Percentiles rank a stretch among this genome's conserved stretches.
Evolutionary conservation across 495 filamentous ascomycete species (phyloP).

Genomic region (Glonium stellatum): DNA sequence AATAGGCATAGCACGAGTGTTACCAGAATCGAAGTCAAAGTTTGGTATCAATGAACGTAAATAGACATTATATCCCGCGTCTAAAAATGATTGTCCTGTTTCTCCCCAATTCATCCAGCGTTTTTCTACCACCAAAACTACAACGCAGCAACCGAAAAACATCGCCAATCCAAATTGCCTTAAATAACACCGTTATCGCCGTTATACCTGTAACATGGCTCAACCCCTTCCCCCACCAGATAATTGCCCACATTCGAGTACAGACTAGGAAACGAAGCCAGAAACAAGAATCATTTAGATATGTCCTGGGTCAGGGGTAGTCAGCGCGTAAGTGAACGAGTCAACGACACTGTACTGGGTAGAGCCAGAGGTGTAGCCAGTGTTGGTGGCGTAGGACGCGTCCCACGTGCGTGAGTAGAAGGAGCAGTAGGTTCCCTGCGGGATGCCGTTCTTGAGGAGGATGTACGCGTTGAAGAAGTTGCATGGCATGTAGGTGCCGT

Average conservation of each 20-base stretch:
- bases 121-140: too few species aligned
- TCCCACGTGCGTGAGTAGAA: conserved; percentile 28
- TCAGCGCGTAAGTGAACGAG: background rate
- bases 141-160: too few species aligned
- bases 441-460: conserved; percentile 38
- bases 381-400: conserved; percentile 26
- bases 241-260: background rate
- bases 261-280: background rate
- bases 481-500: conserved; percentile 24
- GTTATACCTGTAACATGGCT: too few species aligned
- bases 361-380: conserved; percentile 10
- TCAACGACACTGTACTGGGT: background rate
- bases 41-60: background rate
- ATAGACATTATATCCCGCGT: background rate
- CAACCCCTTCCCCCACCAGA: too few species aligned
- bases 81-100: background rate
- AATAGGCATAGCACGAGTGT: background rate
- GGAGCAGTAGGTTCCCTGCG: conserved; percentile 29
- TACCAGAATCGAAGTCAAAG: background rate
- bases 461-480: conserved; percentile 47
- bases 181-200: too few species aligned
- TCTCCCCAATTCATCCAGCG: too few species aligned
- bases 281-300: background rate
- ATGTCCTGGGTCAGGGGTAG: background rate
- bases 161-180: too few species aligned